Conservation (phyloP, 2,329 filamentous ascomycete species). For the Trichoderma aggressivum region DNA sequence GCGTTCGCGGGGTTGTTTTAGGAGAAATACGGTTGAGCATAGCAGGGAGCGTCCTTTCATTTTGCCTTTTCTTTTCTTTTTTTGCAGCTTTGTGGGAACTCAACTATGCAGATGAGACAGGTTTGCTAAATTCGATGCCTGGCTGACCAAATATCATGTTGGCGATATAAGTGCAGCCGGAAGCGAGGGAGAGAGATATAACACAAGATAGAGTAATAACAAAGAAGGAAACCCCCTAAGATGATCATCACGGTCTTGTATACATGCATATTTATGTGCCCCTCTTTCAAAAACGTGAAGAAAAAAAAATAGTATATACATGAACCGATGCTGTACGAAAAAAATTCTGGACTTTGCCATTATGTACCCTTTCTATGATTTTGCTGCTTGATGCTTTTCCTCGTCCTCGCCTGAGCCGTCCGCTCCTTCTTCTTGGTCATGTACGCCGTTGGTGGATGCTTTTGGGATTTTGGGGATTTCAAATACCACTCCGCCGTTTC, state of each 20-base stretch:
- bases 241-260: background rate
- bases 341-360: constrained; percentile 23
- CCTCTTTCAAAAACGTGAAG: background rate
- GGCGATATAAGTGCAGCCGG: background rate
- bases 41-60: background rate
- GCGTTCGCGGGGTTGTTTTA: background rate
- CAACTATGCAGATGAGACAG: background rate
- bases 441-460: constrained; percentile 34
- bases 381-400: constrained; percentile 19
- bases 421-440: constrained; percentile 25
- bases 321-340: constrained; percentile 11
- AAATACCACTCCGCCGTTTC: constrained; percentile 84
- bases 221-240: background rate
- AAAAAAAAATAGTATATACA: constrained; percentile 3
- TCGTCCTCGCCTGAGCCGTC: background rate
- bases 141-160: background rate
- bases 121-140: background rate
- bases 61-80: background rate
- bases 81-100: background rate
- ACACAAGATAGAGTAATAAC: background rate
- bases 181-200: background rate
- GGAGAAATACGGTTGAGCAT: background rate
- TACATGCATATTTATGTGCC: constrained; percentile 3
- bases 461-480: constrained; percentile 61
- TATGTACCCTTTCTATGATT: constrained; percentile 17